Percentiles rank a stretch among this genome's conserved stretches.
Conservation (phyloP, 2,329 filamentous ascomycete genomes). For the Diplodia corticola region DNA sequence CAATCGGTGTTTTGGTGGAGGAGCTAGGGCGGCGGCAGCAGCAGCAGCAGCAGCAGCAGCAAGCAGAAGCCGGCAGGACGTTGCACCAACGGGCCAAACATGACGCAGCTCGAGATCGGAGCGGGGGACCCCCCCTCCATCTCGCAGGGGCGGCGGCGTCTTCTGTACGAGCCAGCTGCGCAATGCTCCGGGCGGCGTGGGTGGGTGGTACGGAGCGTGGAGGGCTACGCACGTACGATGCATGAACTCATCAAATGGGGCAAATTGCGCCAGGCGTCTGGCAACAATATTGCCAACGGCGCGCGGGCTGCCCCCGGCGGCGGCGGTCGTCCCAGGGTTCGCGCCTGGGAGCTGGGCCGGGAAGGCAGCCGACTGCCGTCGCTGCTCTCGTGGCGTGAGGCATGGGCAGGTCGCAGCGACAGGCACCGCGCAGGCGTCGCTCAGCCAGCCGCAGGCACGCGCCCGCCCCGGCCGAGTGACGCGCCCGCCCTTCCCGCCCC, state of each 20-base stretch:
- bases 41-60: too few species aligned
- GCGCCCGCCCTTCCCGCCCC: too few species aligned
- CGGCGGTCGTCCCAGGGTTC: not conserved
- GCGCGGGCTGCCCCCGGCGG: not conserved
- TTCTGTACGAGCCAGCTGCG: not conserved
- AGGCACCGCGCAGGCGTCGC: not conserved
- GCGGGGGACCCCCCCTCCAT: not conserved
- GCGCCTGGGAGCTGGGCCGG: conserved; percentile 1
- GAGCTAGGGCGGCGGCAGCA: not conserved
- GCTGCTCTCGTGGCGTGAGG: not conserved
- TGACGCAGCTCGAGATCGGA: not conserved
- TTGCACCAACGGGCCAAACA: not conserved
- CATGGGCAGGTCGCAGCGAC: not conserved
- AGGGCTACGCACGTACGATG: conserved; percentile 19
- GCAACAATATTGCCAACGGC: conserved; percentile 17
- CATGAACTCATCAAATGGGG: conserved; percentile 19
- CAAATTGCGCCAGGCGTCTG: conserved; percentile 19
- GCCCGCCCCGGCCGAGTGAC: too few species aligned
- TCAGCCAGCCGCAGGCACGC: conserved; percentile 14
- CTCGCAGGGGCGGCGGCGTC: not conserved
- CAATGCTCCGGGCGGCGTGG: not conserved
- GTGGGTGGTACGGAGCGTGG: not conserved
- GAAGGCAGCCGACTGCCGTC: conserved; percentile 6
- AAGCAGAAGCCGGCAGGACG: not conserved
- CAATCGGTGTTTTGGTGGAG: not conserved